A percentile compares a stretch with the other conserved stretches of the same genome.
phyloP scores from a whole-genome alignment of 495 filamentous ascomycete species.

The Aspergillus cristatus region DNA sequence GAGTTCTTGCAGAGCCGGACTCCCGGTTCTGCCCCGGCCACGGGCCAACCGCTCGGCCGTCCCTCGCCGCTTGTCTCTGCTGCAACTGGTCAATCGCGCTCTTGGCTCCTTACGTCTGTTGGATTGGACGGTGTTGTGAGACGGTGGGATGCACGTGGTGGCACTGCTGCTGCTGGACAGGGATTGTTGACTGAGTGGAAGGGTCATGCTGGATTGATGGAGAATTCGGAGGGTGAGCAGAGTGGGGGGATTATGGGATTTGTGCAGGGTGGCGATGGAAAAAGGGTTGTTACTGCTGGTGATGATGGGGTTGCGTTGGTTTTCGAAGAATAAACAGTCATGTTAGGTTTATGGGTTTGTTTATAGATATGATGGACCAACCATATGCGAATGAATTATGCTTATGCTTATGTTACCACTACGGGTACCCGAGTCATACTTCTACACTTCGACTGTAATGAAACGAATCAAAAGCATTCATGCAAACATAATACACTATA shows the following conservation, averaged over 20 bases:
- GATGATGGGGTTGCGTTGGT: constrained; percentile 72
- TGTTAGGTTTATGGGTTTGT: constrained; percentile 1
- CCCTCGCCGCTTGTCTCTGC: constrained; percentile 17
- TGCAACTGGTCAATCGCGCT: constrained; percentile 21
- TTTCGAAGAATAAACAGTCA: constrained; percentile 50
- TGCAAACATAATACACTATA: constrained; percentile 22
- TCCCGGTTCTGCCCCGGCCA: constrained; percentile 1
- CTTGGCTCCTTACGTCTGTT: constrained; percentile 65
- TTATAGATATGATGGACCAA: constrained; percentile 2
- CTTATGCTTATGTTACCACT: no score
- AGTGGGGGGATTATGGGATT: constrained; percentile 83
- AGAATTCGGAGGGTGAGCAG: constrained; percentile 50
- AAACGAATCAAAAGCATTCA: constrained; percentile 13
- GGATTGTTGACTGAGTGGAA: constrained; percentile 71
- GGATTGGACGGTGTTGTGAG: constrained; percentile 83
- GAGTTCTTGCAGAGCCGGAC: constrained; percentile 59
- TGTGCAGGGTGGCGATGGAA: constrained; percentile 61
- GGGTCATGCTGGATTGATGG: constrained; percentile 68
- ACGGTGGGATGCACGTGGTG: constrained; percentile 79
- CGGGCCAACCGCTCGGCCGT: constrained; percentile 5
- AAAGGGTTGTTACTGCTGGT: constrained; percentile 72
- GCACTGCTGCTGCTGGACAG: constrained; percentile 51
- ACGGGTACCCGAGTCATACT: no score
- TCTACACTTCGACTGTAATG: no score
- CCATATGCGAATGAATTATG: no score